Evolutionary conservation across 2,329 filamentous ascomycete genomes (phyloP).

Genomic region (Talaromyces sp.): DNA sequence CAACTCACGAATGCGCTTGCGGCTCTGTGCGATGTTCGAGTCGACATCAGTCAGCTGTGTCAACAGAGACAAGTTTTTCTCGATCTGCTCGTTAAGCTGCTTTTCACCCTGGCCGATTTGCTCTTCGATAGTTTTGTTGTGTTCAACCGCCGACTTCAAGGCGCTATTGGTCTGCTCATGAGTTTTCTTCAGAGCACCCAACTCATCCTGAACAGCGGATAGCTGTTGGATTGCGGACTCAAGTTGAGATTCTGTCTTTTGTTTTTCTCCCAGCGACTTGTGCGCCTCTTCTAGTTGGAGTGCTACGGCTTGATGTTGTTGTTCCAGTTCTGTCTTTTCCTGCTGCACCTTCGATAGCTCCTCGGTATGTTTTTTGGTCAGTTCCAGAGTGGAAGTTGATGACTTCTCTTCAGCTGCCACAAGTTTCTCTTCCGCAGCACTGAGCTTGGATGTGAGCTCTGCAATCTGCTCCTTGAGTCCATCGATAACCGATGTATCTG

Average conservation of each 20-base stretch:
- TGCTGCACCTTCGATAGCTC: constrained; percentile 42
- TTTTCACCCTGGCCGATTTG: constrained; percentile 31
- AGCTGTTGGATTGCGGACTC: constrained; percentile 57
- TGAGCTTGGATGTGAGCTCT: constrained; percentile 60
- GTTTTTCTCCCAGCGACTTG: constrained; percentile 72
- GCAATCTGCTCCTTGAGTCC: constrained; percentile 37
- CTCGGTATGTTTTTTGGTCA: constrained; percentile 39
- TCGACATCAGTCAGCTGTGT: constrained; percentile 38
- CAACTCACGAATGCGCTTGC: constrained; percentile 35
- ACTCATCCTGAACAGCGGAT: constrained; percentile 29
- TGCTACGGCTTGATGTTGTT: constrained; percentile 30
- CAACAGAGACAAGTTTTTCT: constrained; percentile 38
- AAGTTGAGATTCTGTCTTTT: constrained; percentile 62
- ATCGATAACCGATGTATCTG: constrained; percentile 36
- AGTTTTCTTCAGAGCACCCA: constrained; percentile 28
- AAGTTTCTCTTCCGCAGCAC: constrained; percentile 48
- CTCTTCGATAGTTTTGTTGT: constrained; percentile 30
- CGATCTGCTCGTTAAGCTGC: constrained; percentile 36
- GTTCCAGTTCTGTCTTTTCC: constrained; percentile 45
- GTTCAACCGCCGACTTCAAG: constrained; percentile 27
- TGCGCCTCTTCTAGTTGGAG: constrained; percentile 75
- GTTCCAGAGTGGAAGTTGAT: constrained; percentile 38
- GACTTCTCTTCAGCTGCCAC: constrained; percentile 39
- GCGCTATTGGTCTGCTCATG: constrained; percentile 27
- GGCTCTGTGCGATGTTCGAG: constrained; percentile 30